phyloP scores from a whole-genome alignment of 495 filamentous ascomycete species.

The Podospora pseudoanserina region DNA sequence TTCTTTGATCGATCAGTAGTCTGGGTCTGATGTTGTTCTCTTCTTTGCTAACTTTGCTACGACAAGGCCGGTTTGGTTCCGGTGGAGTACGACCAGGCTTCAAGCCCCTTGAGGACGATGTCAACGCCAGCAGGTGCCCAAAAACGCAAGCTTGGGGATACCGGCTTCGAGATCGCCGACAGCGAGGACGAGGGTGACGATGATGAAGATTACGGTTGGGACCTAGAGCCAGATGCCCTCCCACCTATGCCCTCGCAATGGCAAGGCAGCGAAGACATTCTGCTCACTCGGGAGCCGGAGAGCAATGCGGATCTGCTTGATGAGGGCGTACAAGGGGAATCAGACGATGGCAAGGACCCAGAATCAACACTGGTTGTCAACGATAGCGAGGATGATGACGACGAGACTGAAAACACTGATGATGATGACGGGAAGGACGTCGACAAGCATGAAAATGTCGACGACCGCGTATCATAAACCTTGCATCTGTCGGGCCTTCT shows the following conservation, averaged over 20 bases:
- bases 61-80: constrained; percentile 27
- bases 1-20: not conserved
- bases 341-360: not conserved
- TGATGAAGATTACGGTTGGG: constrained; percentile 52
- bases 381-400: not conserved
- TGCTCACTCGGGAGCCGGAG: constrained; percentile 33
- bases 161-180: constrained; percentile 46
- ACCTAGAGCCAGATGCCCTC: constrained; percentile 41
- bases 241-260: constrained; percentile 48
- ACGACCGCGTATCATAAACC: not conserved
- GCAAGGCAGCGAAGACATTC: constrained; percentile 51
- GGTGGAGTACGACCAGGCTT: constrained; percentile 26
- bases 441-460: not conserved
- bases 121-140: constrained; percentile 29
- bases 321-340: constrained; percentile 1
- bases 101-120: constrained; percentile 13
- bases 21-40: not conserved
- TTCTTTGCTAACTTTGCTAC: constrained; percentile 20
- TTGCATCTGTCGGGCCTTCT: not conserved
- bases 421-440: not conserved
- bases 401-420: not conserved
- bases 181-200: constrained; percentile 49
- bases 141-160: constrained; percentile 45
- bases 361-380: not conserved
- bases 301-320: constrained; percentile 28